A percentile compares a stretch with the other conserved stretches of the same genome.
phyloP scores from a whole-genome alignment of 345 rosid genomes.

The Brassica cretica region DNA sequence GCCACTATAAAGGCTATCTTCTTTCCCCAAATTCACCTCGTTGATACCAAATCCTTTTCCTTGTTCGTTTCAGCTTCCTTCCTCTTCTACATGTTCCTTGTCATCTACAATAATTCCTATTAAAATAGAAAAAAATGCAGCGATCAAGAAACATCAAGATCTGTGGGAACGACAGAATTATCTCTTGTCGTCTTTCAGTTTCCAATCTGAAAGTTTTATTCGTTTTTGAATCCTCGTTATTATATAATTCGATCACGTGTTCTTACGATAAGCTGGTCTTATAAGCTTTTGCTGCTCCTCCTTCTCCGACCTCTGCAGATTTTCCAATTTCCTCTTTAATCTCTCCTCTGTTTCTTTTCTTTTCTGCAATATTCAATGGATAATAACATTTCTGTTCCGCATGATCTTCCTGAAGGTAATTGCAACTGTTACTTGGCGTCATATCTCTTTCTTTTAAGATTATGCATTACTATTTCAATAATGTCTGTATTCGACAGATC shows the following conservation, averaged over 20 bases:
- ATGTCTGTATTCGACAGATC: too few species aligned
- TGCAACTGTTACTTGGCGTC: too few species aligned
- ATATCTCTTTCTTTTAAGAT: neutral
- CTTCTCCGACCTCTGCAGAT: slow-evolving; percentile 61
- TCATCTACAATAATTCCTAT: slow-evolving; percentile 8
- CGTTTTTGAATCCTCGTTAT: slow-evolving; percentile 37
- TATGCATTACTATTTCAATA: neutral
- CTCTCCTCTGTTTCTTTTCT: slow-evolving; percentile 14
- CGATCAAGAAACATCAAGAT: slow-evolving; percentile 35
- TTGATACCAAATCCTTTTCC: too few species aligned
- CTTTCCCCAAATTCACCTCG: too few species aligned
- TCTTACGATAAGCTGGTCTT: slow-evolving; percentile 47
- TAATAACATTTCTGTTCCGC: slow-evolving; percentile 29
- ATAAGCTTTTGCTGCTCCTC: slow-evolving; percentile 53
- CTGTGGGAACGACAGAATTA: slow-evolving; percentile 23
- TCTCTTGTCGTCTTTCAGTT: slow-evolving; percentile 29
- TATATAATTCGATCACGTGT: slow-evolving; percentile 25
- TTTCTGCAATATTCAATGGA: slow-evolving; percentile 41
- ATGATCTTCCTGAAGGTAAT: slow-evolving; percentile 37
- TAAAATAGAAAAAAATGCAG: slow-evolving; percentile 11
- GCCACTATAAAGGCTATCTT: too few species aligned
- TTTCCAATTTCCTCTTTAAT: slow-evolving; percentile 51
- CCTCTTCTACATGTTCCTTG: slow-evolving; percentile 12
- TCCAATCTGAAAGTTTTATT: slow-evolving; percentile 37
- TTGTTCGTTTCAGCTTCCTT: too few species aligned